Percentiles rank a stretch among this genome's conserved stretches.
These are phyloP conservation scores for Zygotorulaspora chibaensis DNA, from an alignment of 805 yeast species.

Conservation along the genomic window DNA sequence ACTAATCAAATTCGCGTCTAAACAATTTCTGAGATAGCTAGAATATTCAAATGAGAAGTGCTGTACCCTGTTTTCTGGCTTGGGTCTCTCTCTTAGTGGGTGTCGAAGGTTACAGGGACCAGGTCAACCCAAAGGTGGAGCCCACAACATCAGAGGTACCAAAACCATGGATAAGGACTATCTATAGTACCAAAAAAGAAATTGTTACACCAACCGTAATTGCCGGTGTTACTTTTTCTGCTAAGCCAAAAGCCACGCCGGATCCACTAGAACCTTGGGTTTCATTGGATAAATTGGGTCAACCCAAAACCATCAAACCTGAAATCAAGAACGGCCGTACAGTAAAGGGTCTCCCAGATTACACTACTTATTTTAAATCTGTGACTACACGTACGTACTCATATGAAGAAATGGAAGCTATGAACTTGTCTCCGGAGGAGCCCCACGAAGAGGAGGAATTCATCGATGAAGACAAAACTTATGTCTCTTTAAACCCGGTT, in stretches of 20 bases:
- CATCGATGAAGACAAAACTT: conserved; percentile 68
- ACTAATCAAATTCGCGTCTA: too few species aligned
- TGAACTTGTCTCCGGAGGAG: conserved; percentile 63
- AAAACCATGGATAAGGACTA: conserved; percentile 70
- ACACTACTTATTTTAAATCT: conserved; percentile 72
- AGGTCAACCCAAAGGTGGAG: conserved; percentile 35
- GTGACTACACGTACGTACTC: conserved; percentile 53
- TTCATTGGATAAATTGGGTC: conserved; percentile 68
- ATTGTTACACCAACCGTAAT: conserved; percentile 66
- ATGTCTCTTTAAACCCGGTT: conserved; percentile 68
- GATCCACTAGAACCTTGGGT: conserved; percentile 78
- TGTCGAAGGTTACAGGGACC: conserved; percentile 25
- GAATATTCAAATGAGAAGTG: neutral
- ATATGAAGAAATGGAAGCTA: conserved; percentile 66
- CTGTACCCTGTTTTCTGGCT: conserved; percentile 49
- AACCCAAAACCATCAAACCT: conserved; percentile 76
- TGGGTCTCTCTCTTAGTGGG: conserved; percentile 3
- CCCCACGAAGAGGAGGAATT: conserved; percentile 50
- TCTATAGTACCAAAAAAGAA: conserved; percentile 51
- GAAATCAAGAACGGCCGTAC: conserved; percentile 68
- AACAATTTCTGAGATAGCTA: neutral
- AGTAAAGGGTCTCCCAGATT: conserved; percentile 63
- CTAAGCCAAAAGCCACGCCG: conserved; percentile 45
- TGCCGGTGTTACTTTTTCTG: conserved; percentile 51
- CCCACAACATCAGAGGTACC: conserved; percentile 41